These are phyloP conservation scores for Aureobasidium sp. DNA, from an alignment of 2,329 filamentous ascomycete genomes.

Conservation along the genomic window DNA sequence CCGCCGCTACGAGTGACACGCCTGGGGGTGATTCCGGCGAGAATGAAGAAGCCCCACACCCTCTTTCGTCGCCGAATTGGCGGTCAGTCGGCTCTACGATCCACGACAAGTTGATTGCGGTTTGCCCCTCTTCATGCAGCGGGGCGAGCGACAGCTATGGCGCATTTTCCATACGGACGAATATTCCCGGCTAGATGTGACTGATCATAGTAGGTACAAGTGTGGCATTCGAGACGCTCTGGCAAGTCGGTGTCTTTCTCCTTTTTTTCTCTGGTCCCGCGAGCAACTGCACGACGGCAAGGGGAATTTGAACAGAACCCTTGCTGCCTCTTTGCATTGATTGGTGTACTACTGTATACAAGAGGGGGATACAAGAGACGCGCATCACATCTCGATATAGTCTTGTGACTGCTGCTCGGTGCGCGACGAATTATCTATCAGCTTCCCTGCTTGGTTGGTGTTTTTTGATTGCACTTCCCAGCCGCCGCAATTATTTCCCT, in stretches of 20 bases:
- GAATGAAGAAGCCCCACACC: not conserved
- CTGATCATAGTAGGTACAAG: not conserved
- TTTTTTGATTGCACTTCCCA: slow-evolving; percentile 8
- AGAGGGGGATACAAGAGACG: not conserved
- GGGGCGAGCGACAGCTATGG: not conserved
- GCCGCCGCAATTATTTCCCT: slow-evolving; percentile 7
- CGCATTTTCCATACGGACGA: not conserved
- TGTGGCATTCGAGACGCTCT: not conserved
- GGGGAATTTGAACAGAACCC: not conserved
- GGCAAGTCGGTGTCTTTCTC: not conserved
- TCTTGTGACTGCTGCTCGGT: not conserved
- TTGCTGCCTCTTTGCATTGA: not conserved
- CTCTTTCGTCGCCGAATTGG: not conserved
- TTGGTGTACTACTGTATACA: not conserved
- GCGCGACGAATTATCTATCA: not conserved
- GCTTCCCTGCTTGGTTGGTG: not conserved
- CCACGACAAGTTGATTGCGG: not conserved
- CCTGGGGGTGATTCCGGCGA: not conserved
- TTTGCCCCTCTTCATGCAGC: slow-evolving; percentile 4
- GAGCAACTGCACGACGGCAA: not conserved
- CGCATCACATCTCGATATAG: not conserved
- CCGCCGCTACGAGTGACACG: not conserved
- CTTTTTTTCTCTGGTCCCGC: not conserved
- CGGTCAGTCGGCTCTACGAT: not conserved
- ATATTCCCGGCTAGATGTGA: not conserved